These are phyloP conservation scores for Lathyrus aphaca DNA, from an alignment of 306 rosid genomes.

Conservation along the genomic window DNA sequence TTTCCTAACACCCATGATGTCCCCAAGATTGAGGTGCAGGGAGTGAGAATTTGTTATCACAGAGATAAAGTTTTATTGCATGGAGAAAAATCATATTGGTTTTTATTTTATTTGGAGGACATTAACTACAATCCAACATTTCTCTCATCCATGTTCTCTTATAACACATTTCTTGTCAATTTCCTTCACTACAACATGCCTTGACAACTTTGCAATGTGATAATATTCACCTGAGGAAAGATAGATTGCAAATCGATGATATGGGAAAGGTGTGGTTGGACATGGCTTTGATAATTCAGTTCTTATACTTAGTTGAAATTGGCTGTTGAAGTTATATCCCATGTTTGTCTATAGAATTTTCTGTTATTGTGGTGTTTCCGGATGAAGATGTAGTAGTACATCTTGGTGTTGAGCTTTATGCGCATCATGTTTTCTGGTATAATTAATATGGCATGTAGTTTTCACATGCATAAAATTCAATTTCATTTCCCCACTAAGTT, in stretches of 20 bases:
- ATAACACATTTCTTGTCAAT: background rate
- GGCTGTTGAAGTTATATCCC: background rate
- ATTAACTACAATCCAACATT: background rate
- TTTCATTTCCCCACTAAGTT: background rate
- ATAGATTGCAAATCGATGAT: background rate
- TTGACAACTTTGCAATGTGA: background rate
- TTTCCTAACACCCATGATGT: no score
- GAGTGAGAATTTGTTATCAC: background rate
- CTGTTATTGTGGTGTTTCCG: slow-evolving; percentile 2
- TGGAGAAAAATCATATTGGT: background rate
- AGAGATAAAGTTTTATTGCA: background rate
- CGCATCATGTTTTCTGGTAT: slow-evolving; percentile 19
- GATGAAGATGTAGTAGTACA: slow-evolving; percentile 6
- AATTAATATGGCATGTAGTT: slow-evolving; percentile 1
- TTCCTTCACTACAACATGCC: slow-evolving; percentile 13
- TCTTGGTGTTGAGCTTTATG: slow-evolving; percentile 14
- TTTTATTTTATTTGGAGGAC: slow-evolving; percentile 15
- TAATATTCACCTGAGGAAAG: background rate
- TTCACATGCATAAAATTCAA: background rate
- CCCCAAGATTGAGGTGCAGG: background rate
- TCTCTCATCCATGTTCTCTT: background rate
- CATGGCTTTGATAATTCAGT: slow-evolving; percentile 9
- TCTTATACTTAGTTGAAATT: background rate
- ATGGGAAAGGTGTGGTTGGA: slow-evolving; percentile 4
- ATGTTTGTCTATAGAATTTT: slow-evolving; percentile 16